Percentiles rank a stretch among this genome's conserved stretches.
These are phyloP conservation scores for Monosporascus cannonballus DNA, from an alignment of 2,329 filamentous ascomycete species.

Conservation along the genomic window DNA sequence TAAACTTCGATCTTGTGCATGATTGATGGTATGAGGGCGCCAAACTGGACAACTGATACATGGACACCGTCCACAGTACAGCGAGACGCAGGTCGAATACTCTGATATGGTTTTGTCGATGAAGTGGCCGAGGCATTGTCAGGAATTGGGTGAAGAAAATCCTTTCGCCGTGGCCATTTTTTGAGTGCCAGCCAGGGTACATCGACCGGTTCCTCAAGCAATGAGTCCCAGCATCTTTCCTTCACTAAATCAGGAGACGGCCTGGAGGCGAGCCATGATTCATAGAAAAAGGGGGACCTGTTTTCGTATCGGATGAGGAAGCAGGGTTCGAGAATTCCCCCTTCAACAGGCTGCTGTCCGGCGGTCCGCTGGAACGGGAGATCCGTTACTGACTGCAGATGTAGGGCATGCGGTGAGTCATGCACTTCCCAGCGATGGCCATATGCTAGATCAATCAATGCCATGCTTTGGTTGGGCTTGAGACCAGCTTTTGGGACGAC, in stretches of 20 bases:
- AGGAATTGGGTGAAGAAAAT: constrained; percentile 47
- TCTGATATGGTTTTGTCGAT: constrained; percentile 33
- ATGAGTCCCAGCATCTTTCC: constrained; percentile 25
- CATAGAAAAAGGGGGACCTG: constrained; percentile 34
- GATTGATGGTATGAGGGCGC: constrained; percentile 66
- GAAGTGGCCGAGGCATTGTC: constrained; percentile 6
- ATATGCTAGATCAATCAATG: constrained; percentile 42
- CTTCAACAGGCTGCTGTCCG: constrained; percentile 9
- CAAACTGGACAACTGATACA: constrained; percentile 39
- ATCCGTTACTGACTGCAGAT: constrained; percentile 25
- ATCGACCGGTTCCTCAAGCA: constrained; percentile 35
- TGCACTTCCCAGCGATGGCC: constrained; percentile 38
- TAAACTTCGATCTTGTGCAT: constrained; percentile 61
- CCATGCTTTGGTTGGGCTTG: constrained; percentile 36
- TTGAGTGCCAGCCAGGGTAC: constrained; percentile 42
- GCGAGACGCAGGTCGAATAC: constrained; percentile 39
- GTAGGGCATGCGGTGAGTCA: constrained; percentile 37
- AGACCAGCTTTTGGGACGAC: constrained; percentile 3
- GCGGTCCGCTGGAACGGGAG: constrained; percentile 16
- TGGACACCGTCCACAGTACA: constrained; percentile 46
- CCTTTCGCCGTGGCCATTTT: constrained; percentile 47
- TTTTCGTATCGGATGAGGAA: constrained; percentile 35
- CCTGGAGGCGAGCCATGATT: constrained; percentile 35
- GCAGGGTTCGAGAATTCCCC: constrained; percentile 16
- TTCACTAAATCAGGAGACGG: constrained; percentile 36